phyloP scores from a whole-genome alignment of 495 filamentous ascomycete species.

The Podospora sp. region DNA sequence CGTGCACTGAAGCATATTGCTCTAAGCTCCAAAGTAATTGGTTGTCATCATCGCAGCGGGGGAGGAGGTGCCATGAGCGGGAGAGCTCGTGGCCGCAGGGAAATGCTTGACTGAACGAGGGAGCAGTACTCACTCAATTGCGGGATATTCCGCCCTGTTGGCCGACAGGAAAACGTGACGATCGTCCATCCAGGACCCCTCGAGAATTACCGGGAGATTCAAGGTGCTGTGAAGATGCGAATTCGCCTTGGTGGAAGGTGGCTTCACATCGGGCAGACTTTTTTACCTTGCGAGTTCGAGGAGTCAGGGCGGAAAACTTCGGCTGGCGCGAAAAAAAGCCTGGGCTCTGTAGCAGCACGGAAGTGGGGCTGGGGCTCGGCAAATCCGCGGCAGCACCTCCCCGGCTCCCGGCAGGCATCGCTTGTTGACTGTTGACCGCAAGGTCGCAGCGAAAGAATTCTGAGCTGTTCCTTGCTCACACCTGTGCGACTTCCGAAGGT shows the following conservation, averaged over 20 bases:
- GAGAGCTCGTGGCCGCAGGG: not conserved
- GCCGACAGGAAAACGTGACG: not conserved
- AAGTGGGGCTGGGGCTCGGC: conserved; percentile 15
- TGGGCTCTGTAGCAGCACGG: conserved; percentile 12
- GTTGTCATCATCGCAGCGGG: conserved; percentile 62
- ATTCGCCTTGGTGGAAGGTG: not conserved
- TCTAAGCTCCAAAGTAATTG: conserved; percentile 55
- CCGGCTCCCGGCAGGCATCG: conserved; percentile 7
- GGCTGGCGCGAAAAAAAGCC: conserved; percentile 4
- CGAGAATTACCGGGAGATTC: conserved; percentile 7
- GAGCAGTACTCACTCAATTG: conserved; percentile 30
- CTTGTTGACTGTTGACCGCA: not conserved
- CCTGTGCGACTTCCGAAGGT: not conserved
- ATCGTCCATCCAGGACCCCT: conserved; percentile 18
- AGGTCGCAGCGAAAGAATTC: not conserved
- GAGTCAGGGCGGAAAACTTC: conserved; percentile 7
- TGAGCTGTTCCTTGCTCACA: not conserved
- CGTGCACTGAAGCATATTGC: conserved; percentile 66
- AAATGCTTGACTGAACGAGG: not conserved
- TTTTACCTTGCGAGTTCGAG: not conserved
- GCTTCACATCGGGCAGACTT: not conserved
- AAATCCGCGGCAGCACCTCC: conserved; percentile 8
- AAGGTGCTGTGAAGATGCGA: not conserved
- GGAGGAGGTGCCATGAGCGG: conserved; percentile 6
- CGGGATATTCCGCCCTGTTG: conserved; percentile 29